phyloP scores from a whole-genome alignment of 2,329 filamentous ascomycete species.

The Bisporella sp. region DNA sequence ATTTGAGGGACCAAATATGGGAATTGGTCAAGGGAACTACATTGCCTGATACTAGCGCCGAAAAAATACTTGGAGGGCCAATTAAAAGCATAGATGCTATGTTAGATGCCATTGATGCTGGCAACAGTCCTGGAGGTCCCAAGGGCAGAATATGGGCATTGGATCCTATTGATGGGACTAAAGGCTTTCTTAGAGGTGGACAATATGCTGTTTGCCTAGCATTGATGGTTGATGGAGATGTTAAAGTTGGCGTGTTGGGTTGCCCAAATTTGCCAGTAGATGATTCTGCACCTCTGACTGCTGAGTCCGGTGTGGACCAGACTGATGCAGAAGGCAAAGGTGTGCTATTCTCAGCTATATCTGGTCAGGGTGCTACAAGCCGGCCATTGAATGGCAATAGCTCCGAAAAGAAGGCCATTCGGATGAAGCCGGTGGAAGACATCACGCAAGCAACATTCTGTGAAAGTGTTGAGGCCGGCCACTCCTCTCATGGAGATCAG shows the following conservation, averaged over 20 bases:
- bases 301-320: constrained; percentile 67
- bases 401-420: constrained; percentile 53
- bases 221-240: constrained; percentile 85
- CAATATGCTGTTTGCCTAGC: constrained; percentile 96
- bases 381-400: constrained; percentile 57
- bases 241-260: constrained; percentile 89
- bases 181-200: constrained; percentile 90
- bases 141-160: constrained; percentile 88
- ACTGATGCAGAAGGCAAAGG: constrained; percentile 70
- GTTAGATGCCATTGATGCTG: constrained; percentile 60
- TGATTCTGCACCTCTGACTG: constrained; percentile 63
- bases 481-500: constrained; percentile 85
- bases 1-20: constrained; percentile 74
- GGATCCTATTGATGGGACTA: constrained; percentile 96
- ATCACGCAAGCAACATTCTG: constrained; percentile 84
- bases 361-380: constrained; percentile 73
- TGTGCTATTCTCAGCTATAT: constrained; percentile 80
- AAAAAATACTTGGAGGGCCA: constrained; percentile 62
- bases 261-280: constrained; percentile 93
- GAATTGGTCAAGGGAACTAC: constrained; percentile 67
- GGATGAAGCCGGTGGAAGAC: constrained; percentile 70
- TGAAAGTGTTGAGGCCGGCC: constrained; percentile 89
- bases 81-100: constrained; percentile 59
- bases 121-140: constrained; percentile 63
- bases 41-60: constrained; percentile 58